Evolutionary conservation across 2,329 filamentous ascomycete species (phyloP).

Genomic region (Chalara sp.): DNA sequence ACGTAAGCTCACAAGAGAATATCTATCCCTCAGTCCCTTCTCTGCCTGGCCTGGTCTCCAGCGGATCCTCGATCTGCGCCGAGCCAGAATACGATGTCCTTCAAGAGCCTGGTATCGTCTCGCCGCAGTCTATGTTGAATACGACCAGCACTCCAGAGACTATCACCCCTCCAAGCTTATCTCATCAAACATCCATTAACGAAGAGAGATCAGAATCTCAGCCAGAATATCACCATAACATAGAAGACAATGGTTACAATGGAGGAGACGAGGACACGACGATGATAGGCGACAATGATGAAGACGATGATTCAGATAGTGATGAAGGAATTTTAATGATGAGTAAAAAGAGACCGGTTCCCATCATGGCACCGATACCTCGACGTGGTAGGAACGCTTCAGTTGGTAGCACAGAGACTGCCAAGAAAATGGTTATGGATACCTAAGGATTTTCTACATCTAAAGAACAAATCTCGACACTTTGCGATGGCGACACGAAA

Average conservation of each 20-base stretch:
- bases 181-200: conserved; percentile 12
- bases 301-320: conserved; percentile 24
- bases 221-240: conserved; percentile 1
- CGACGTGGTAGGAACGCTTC: conserved; percentile 55
- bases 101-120: conserved; percentile 37
- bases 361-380: conserved; percentile 30
- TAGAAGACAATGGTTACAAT: conserved; percentile 11
- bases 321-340: conserved; percentile 27
- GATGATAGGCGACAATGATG: conserved; percentile 6
- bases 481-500: neutral
- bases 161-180: conserved; percentile 20
- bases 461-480: neutral
- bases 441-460: conserved; percentile 6
- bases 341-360: conserved; percentile 29
- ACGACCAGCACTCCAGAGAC: conserved; percentile 20
- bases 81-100: conserved; percentile 56
- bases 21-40: conserved; percentile 55
- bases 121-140: conserved; percentile 28
- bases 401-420: conserved; percentile 56
- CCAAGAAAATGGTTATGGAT: conserved; percentile 42
- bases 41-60: conserved; percentile 54
- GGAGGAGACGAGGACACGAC: conserved; percentile 19
- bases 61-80: conserved; percentile 57
- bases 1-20: conserved; percentile 35
- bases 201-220: conserved; percentile 1